Conservation (phyloP, 805 yeast species). For the Zygoascus ofunaensis region DNA sequence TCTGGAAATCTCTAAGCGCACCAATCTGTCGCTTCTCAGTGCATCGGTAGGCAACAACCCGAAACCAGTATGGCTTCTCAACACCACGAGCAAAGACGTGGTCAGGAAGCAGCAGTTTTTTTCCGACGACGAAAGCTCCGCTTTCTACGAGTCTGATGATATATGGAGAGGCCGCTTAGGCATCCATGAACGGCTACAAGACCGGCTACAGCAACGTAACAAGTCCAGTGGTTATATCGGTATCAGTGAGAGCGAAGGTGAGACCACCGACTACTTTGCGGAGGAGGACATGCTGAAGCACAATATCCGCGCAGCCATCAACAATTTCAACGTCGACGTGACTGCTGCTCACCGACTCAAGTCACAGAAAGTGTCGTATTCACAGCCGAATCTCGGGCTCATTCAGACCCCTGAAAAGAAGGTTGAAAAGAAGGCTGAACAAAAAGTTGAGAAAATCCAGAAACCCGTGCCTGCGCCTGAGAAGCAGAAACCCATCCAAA, state of each 20-base stretch:
- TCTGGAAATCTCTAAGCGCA: slow-evolving; percentile 4
- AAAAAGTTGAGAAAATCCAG: too few species aligned
- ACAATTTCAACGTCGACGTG: too few species aligned
- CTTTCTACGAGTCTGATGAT: slow-evolving; percentile 12
- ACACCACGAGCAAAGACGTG: background rate
- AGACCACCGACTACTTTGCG: background rate
- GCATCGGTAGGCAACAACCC: too few species aligned
- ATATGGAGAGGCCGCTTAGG: slow-evolving; percentile 14
- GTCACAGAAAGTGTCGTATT: background rate
- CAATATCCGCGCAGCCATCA: background rate
- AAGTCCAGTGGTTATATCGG: background rate
- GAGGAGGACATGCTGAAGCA: background rate
- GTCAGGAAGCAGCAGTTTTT: background rate
- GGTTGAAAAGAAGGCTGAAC: too few species aligned
- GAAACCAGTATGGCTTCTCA: background rate
- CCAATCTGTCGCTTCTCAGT: background rate
- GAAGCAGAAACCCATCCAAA: too few species aligned
- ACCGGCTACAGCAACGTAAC: background rate
- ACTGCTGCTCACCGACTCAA: background rate
- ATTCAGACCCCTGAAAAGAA: background rate
- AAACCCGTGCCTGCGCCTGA: too few species aligned
- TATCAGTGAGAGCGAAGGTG: background rate
- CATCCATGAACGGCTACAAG: background rate
- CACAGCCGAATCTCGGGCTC: background rate
- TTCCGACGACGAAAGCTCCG: slow-evolving; percentile 4